These are phyloP conservation scores for Microstroma glucosiphilum DNA, from an alignment of 1,284 basidiomycete species.

Conservation along the genomic window DNA sequence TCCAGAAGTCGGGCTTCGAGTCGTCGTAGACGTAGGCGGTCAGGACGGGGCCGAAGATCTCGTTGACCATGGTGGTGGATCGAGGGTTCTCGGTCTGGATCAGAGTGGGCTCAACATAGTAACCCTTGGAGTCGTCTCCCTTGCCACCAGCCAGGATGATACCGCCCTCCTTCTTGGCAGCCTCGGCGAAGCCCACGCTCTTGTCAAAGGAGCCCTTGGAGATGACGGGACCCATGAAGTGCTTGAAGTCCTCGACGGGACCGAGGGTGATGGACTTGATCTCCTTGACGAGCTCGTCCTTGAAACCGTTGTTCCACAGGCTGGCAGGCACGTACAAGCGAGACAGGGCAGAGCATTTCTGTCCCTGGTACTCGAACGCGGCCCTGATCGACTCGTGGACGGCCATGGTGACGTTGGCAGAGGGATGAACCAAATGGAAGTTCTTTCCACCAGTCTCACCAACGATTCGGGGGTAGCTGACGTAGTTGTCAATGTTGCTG, in stretches of 20 bases:
- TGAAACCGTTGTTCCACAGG: conserved; percentile 79
- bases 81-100: conserved; percentile 88
- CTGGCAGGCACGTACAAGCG: conserved; percentile 82
- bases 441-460: conserved; percentile 93
- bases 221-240: conserved; percentile 95
- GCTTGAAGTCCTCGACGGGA: conserved; percentile 66
- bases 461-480: conserved; percentile 90
- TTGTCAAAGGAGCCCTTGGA: conserved; percentile 80
- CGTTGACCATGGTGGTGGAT: conserved; percentile 84
- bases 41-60: conserved; percentile 94
- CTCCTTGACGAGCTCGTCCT: conserved; percentile 68
- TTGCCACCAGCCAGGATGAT: conserved; percentile 80
- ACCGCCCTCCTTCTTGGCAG: conserved; percentile 80
- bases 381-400: conserved; percentile 81
- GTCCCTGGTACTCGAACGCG: conserved; percentile 95
- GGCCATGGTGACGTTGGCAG: conserved; percentile 78
- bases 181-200: conserved; percentile 74
- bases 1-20: conserved; percentile 60
- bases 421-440: conserved; percentile 86
- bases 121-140: conserved; percentile 81
- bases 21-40: conserved; percentile 60
- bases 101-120: conserved; percentile 88
- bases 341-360: conserved; percentile 94
- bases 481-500: conserved; percentile 60
- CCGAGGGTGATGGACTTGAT: conserved; percentile 80